Evolutionary conservation across 768 basidiomycete species (phyloP).

Genomic region (Rhodocollybia butyracea): DNA sequence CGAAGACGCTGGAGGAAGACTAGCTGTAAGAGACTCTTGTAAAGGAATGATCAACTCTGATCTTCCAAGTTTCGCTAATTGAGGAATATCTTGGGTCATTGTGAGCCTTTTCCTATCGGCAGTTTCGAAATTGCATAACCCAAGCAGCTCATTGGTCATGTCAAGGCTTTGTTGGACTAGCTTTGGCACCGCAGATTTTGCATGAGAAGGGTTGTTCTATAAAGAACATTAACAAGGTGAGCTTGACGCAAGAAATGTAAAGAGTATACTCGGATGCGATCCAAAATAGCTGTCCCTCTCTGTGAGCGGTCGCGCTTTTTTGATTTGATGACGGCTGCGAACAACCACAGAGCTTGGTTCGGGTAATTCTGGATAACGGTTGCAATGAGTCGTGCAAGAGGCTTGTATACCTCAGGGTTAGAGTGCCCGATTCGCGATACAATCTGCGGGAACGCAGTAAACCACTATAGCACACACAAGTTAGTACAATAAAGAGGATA

Average conservation of each 20-base stretch:
- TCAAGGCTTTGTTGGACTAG: slow-evolving; percentile 52
- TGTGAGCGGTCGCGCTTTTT: slow-evolving; percentile 57
- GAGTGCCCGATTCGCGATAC: slow-evolving; percentile 87
- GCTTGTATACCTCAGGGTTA: slow-evolving; percentile 54
- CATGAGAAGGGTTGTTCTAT: slow-evolving; percentile 46
- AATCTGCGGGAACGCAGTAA: slow-evolving; percentile 93
- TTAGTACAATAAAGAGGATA: not conserved
- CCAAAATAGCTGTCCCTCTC: slow-evolving; percentile 58
- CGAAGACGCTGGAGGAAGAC: slow-evolving; percentile 72
- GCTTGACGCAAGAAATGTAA: not conserved
- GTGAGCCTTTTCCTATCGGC: slow-evolving; percentile 33
- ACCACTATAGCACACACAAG: slow-evolving; percentile 72
- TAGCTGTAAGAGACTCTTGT: slow-evolving; percentile 88
- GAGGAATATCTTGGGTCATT: slow-evolving; percentile 56
- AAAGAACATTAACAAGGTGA: not conserved
- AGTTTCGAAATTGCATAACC: slow-evolving; percentile 52
- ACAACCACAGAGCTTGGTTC: slow-evolving; percentile 90
- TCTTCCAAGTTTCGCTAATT: slow-evolving; percentile 52
- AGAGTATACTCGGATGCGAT: slow-evolving; percentile 51
- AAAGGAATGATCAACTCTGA: slow-evolving; percentile 82
- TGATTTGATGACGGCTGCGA: slow-evolving; percentile 85
- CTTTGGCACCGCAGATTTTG: slow-evolving; percentile 34
- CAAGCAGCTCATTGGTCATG: slow-evolving; percentile 71
- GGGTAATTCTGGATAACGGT: slow-evolving; percentile 81
- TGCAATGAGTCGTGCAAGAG: slow-evolving; percentile 65